phyloP scores from a whole-genome alignment of 1,284 basidiomycete species.

The Rhodotorula sp. region DNA sequence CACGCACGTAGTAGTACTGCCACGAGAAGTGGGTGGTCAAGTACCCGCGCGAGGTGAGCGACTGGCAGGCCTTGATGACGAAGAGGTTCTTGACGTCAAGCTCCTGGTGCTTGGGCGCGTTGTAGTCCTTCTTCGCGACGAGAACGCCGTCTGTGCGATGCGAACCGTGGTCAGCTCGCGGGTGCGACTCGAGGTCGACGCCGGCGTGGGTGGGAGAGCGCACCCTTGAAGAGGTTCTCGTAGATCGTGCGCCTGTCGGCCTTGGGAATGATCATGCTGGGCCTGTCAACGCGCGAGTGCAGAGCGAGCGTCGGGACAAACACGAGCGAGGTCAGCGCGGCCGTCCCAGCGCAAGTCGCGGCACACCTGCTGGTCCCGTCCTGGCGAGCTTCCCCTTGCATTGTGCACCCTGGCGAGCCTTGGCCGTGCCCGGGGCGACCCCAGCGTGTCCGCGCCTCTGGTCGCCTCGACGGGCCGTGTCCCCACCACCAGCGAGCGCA shows the following conservation, averaged over 20 bases:
- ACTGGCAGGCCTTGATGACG: slow-evolving; percentile 99
- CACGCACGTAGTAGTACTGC: slow-evolving; percentile 51
- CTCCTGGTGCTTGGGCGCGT: slow-evolving; percentile 95
- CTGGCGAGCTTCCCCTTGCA: too few relatives aligned
- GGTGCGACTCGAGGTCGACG: neutral
- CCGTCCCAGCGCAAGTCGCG: neutral
- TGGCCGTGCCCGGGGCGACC: too few relatives aligned
- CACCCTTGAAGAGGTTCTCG: slow-evolving; percentile 98
- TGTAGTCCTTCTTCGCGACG: slow-evolving; percentile 97
- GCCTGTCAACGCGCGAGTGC: slow-evolving; percentile 2
- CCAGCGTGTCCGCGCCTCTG: too few relatives aligned
- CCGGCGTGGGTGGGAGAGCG: slow-evolving; percentile 40
- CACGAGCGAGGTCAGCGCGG: neutral
- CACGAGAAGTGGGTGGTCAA: slow-evolving; percentile 84
- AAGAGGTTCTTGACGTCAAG: slow-evolving; percentile 95
- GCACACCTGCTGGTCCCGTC: neutral
- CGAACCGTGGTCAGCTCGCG: neutral
- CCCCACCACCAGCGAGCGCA: too few relatives aligned
- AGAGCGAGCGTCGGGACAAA: neutral
- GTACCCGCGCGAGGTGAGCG: slow-evolving; percentile 88
- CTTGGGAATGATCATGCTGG: slow-evolving; percentile 47
- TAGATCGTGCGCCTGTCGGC: slow-evolving; percentile 51
- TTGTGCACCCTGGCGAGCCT: too few relatives aligned
- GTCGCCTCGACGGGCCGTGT: too few relatives aligned
- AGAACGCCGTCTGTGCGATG: slow-evolving; percentile 79